A percentile compares a stretch with the other conserved stretches of the same genome.
Evolutionary conservation across 176 grass and related monocot genomes (phyloP).

Genomic region (Pontederia paniculata): DNA sequence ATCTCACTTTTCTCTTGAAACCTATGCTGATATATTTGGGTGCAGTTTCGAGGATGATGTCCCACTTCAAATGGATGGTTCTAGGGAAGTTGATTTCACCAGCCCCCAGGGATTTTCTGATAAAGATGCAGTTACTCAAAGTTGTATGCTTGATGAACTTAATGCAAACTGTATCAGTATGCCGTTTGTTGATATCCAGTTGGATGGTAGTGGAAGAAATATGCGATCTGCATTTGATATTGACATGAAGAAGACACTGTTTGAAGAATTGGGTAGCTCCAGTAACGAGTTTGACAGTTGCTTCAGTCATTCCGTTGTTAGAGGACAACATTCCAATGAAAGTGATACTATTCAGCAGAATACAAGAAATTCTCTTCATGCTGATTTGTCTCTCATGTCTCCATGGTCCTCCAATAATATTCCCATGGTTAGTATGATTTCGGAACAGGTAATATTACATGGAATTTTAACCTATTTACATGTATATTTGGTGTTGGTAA

Average conservation of each 20-base stretch:
- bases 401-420: conserved; percentile 50
- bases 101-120: conserved; percentile 16
- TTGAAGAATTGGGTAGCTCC: conserved; percentile 37
- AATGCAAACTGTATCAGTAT: conserved; percentile 23
- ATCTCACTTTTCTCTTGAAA: conserved; percentile 17
- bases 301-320: conserved; percentile 24
- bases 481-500: too few species aligned
- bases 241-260: conserved; percentile 44
- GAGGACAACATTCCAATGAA: conserved; percentile 13
- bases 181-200: conserved; percentile 28
- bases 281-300: conserved; percentile 30
- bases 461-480: too few species aligned
- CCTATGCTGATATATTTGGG: conserved; percentile 15
- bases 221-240: conserved; percentile 60
- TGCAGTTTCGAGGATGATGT: conserved; percentile 20
- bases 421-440: conserved; percentile 38
- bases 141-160: conserved; percentile 23
- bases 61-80: conserved; percentile 27
- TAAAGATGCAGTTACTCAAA: conserved; percentile 18
- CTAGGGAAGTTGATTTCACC: conserved; percentile 17
- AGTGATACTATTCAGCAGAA: conserved; percentile 28
- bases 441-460: conserved; percentile 56
- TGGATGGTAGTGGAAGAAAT: conserved; percentile 30
- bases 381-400: conserved; percentile 34
- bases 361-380: conserved; percentile 28